Evolutionary conservation across 2,329 filamentous ascomycete species (phyloP).

Genomic region (Colletotrichum plurivorum): DNA sequence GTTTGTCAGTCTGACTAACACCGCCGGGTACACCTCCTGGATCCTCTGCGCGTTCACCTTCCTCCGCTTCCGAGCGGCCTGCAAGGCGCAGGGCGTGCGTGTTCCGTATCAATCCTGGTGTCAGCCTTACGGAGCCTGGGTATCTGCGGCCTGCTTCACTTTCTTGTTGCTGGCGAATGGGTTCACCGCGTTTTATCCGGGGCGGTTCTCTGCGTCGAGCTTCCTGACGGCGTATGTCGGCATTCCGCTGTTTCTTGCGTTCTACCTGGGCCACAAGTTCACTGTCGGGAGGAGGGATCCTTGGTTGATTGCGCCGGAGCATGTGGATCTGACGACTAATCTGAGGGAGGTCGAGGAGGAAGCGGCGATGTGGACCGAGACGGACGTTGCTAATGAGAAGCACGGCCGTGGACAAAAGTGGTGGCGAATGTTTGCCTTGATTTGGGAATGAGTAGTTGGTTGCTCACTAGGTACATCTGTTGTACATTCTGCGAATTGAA

Average conservation of each 20-base stretch:
- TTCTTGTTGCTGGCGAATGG: constrained; percentile 60
- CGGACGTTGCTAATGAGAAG: constrained; percentile 3
- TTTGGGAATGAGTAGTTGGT: constrained; percentile 1
- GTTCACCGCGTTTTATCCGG: constrained; percentile 74
- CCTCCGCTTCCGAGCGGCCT: constrained; percentile 70
- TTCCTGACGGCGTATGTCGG: constrained; percentile 78
- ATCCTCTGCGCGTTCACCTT: constrained; percentile 68
- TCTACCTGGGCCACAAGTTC: constrained; percentile 57
- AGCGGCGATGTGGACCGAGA: constrained; percentile 5
- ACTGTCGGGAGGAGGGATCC: constrained; percentile 10
- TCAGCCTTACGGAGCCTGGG: constrained; percentile 18
- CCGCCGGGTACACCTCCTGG: constrained; percentile 68
- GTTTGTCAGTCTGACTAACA: constrained; percentile 69
- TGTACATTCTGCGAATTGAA: too few species aligned
- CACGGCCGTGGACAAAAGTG: background rate
- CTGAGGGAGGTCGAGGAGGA: constrained; percentile 18
- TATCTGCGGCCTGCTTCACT: constrained; percentile 11
- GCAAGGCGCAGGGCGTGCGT: constrained; percentile 56
- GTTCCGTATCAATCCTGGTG: constrained; percentile 24
- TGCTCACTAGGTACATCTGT: too few species aligned
- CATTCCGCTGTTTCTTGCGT: constrained; percentile 71
- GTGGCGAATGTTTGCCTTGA: constrained; percentile 5
- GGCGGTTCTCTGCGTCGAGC: constrained; percentile 65
- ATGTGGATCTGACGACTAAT: constrained; percentile 6
- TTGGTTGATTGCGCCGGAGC: constrained; percentile 11